Conservation (phyloP, 169 alveolate species). For the Plasmodium adleri region DNA sequence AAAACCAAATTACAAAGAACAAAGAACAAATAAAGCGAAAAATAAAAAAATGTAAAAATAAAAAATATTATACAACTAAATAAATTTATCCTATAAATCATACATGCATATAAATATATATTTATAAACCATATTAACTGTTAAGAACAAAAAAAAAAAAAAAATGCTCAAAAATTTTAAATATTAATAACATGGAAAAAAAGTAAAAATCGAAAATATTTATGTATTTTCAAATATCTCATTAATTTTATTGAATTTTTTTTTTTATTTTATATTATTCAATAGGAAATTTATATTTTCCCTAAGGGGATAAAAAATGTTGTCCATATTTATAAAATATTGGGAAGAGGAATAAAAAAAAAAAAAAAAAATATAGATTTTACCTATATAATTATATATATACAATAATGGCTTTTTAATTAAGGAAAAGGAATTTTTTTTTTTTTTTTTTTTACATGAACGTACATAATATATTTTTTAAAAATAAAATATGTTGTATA, state of each 20-base stretch:
- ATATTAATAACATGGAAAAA: constrained; percentile 28
- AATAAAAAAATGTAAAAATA: constrained; percentile 27
- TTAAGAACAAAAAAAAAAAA: constrained; percentile 13
- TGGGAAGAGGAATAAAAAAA: constrained; percentile 16
- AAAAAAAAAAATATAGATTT: constrained; percentile 2
- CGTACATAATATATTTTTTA: constrained; percentile 12
- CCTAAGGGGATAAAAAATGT: constrained; percentile 19
- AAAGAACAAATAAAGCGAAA: background rate
- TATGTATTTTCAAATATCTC: constrained; percentile 14
- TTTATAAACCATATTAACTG: constrained; percentile 22
- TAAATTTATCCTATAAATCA: constrained; percentile 17
- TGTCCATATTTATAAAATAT: constrained; percentile 15
- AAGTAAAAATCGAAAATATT: constrained; percentile 18
- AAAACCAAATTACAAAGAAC: background rate
- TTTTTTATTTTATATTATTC: constrained; percentile 13
- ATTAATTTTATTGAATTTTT: constrained; percentile 32
- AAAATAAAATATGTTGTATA: constrained; percentile 11
- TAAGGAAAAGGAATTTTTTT: background rate
- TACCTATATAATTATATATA: constrained; percentile 11
- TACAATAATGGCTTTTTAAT: constrained; percentile 9
- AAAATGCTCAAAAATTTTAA: constrained; percentile 9
- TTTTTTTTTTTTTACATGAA: constrained; percentile 1
- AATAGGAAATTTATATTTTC: constrained; percentile 26
- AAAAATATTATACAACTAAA: background rate
- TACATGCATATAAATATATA: constrained; percentile 40